These are phyloP conservation scores for Neurospora sp. DNA, from an alignment of 495 filamentous ascomycete genomes.

Conservation along the genomic window DNA sequence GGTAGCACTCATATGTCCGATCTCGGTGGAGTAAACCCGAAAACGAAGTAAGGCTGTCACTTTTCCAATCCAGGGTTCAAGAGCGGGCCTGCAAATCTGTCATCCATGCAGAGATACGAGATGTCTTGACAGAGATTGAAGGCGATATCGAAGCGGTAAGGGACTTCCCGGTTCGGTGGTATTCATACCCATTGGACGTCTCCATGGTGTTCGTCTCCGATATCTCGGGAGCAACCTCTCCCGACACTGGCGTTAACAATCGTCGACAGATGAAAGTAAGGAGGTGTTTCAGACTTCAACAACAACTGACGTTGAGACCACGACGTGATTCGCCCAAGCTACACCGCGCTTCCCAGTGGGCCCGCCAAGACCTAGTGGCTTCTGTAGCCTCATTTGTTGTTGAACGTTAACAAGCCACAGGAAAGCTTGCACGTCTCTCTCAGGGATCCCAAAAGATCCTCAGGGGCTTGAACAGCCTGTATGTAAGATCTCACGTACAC, in stretches of 20 bases:
- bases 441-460: neutral
- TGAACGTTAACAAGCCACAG: neutral
- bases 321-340: neutral
- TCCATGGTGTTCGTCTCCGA: neutral
- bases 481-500: neutral
- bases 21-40: neutral
- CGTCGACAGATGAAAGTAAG: neutral
- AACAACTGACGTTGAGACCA: neutral
- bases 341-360: neutral
- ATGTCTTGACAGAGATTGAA: neutral
- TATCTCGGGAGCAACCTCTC: neutral
- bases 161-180: neutral
- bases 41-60: neutral
- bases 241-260: neutral
- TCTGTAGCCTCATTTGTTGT: neutral
- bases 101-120: neutral
- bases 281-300: neutral
- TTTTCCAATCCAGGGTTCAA: neutral
- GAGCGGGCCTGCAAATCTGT: neutral
- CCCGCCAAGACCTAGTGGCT: neutral
- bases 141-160: neutral
- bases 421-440: neutral
- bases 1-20: neutral
- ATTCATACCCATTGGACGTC: neutral
- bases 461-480: neutral